These are phyloP conservation scores for Tricharina praecox DNA, from an alignment of 495 filamentous ascomycete genomes.

Conservation along the genomic window DNA sequence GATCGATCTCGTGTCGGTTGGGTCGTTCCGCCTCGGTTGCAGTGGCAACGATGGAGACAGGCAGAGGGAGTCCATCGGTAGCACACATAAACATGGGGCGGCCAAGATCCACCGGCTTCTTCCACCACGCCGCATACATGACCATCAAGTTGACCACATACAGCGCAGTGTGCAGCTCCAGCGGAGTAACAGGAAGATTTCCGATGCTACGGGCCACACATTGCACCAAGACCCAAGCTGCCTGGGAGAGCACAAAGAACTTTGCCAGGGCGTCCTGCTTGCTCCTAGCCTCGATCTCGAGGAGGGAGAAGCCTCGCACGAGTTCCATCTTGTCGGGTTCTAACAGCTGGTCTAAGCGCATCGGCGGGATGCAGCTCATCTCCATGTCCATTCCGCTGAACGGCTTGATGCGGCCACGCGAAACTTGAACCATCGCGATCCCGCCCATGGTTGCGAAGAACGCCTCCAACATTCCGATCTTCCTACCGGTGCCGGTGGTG, in stretches of 20 bases:
- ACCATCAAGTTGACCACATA: not conserved
- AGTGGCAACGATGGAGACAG: no score
- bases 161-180: not conserved
- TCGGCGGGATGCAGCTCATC: not conserved
- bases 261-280: not conserved
- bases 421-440: not conserved
- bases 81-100: not conserved
- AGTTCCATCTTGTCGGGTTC: not conserved
- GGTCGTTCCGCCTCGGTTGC: no score
- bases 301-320: not conserved
- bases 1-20: no score
- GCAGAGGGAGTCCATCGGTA: no score
- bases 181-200: not conserved
- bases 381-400: not conserved
- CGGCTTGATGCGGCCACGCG: not conserved
- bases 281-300: constrained; percentile 2
- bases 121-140: constrained; percentile 3
- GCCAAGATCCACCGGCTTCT: constrained; percentile 1
- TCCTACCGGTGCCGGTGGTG: not conserved
- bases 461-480: not conserved
- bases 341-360: not conserved
- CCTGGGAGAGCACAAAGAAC: constrained; percentile 3
- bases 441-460: constrained; percentile 11
- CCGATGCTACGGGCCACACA: not conserved
- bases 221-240: constrained; percentile 6